Evolutionary conservation across 2,329 filamentous ascomycete species (phyloP).

Genomic region (Fusarium sp.): DNA sequence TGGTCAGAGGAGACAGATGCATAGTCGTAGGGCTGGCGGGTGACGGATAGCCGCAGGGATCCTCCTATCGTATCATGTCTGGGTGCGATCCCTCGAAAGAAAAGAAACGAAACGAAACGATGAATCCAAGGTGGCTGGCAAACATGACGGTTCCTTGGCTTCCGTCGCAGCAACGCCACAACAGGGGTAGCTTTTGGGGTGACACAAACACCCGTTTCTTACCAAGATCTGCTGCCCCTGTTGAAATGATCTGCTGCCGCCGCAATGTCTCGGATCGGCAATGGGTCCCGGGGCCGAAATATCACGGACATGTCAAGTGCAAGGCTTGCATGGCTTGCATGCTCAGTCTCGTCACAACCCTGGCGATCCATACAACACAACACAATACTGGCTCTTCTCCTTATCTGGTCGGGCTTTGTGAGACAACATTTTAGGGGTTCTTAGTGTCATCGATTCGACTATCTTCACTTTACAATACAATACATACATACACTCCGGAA

Average conservation of each 20-base stretch:
- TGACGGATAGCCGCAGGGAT: slow-evolving; percentile 6
- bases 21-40: slow-evolving; percentile 14
- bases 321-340: background rate
- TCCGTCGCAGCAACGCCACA: slow-evolving; percentile 20
- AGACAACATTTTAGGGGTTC: background rate
- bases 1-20: background rate
- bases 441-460: background rate
- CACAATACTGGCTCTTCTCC: background rate
- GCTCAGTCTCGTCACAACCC: slow-evolving; percentile 1
- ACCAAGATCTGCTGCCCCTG: slow-evolving; percentile 25
- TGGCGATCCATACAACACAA: background rate
- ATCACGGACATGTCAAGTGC: slow-evolving; percentile 23
- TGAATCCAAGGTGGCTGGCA: slow-evolving; percentile 6
- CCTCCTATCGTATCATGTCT: background rate
- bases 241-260: slow-evolving; percentile 19
- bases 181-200: slow-evolving; percentile 12
- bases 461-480: background rate
- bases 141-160: slow-evolving; percentile 7
- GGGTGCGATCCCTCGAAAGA: background rate
- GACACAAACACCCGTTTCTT: slow-evolving; percentile 15
- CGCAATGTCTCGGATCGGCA: slow-evolving; percentile 22
- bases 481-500: background rate
- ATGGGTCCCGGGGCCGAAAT: slow-evolving; percentile 24
- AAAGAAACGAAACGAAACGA: background rate
- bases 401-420: slow-evolving; percentile 2